These are phyloP conservation scores for Aspergillus calidoustus DNA, from an alignment of 2,329 filamentous ascomycete species.

Conservation along the genomic window DNA sequence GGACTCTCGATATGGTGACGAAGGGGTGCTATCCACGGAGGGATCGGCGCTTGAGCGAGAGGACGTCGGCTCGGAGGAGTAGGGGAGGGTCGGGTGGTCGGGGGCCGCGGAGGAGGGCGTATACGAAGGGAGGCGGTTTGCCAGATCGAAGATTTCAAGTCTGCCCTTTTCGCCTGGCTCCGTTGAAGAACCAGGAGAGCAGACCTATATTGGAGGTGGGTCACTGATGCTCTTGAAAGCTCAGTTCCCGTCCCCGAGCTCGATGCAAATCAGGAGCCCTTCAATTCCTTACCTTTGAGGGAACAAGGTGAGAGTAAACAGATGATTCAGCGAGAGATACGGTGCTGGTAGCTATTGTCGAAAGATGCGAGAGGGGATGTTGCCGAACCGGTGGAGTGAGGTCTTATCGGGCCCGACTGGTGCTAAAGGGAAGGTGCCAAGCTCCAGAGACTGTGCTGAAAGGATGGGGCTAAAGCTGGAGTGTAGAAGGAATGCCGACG, in stretches of 20 bases:
- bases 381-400: conserved; percentile 20
- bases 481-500: neutral
- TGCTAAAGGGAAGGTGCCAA: conserved; percentile 17
- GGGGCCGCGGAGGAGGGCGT: conserved; percentile 65
- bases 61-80: conserved; percentile 55
- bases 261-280: conserved; percentile 12
- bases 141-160: conserved; percentile 68
- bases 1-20: conserved; percentile 26
- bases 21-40: conserved; percentile 30
- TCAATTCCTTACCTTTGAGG: conserved; percentile 17
- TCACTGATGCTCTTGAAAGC: conserved; percentile 34
- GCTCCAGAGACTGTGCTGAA: conserved; percentile 10
- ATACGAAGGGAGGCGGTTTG: conserved; percentile 66
- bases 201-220: conserved; percentile 42
- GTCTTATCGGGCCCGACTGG: conserved; percentile 27
- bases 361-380: conserved; percentile 12
- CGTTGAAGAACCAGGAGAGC: conserved; percentile 50
- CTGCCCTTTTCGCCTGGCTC: conserved; percentile 49
- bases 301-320: neutral
- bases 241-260: conserved; percentile 24
- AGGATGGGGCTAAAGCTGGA: conserved; percentile 1
- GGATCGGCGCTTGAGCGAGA: conserved; percentile 31
- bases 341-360: conserved; percentile 1
- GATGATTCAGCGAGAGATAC: neutral
- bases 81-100: conserved; percentile 68